phyloP scores from a whole-genome alignment of 2,329 filamentous ascomycete genomes.

The Alternaria sp. region DNA sequence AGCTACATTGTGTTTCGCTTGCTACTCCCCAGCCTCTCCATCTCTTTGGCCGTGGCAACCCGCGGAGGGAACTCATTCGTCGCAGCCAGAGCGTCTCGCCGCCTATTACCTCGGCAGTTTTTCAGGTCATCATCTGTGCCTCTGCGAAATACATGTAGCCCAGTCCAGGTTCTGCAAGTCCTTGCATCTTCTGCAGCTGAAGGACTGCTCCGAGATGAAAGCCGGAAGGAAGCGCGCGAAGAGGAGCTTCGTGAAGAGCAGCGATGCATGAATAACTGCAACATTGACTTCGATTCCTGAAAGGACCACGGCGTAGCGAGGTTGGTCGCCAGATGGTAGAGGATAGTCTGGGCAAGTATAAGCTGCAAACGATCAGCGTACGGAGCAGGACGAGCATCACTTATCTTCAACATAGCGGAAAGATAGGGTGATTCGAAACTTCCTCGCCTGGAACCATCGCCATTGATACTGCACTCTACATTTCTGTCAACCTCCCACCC shows the following conservation, averaged over 20 bases:
- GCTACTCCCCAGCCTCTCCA: neutral
- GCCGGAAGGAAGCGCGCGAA: constrained; percentile 47
- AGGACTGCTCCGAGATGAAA: constrained; percentile 30
- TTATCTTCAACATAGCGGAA: constrained; percentile 19
- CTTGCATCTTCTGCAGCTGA: constrained; percentile 26
- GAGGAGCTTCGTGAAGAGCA: constrained; percentile 55
- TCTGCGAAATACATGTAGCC: constrained; percentile 14
- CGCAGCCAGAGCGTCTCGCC: constrained; percentile 10
- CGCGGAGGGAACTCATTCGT: neutral
- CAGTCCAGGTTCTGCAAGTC: constrained; percentile 24
- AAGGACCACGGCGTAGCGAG: constrained; percentile 51
- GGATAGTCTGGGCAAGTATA: constrained; percentile 39
- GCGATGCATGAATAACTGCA: constrained; percentile 55
- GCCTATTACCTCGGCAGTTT: constrained; percentile 5
- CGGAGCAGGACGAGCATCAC: neutral
- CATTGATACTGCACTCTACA: constrained; percentile 21
- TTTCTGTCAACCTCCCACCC: neutral
- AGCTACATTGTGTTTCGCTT: constrained; percentile 8
- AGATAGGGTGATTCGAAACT: constrained; percentile 5
- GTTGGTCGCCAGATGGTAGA: constrained; percentile 45
- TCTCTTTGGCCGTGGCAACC: neutral
- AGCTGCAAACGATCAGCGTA: constrained; percentile 29
- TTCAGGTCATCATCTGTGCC: constrained; percentile 16
- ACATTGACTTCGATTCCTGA: constrained; percentile 55
- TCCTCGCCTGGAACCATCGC: neutral